Base-by-base conservation (phyloP, 208 protist species). In the Trypanosoma mega region DNA sequence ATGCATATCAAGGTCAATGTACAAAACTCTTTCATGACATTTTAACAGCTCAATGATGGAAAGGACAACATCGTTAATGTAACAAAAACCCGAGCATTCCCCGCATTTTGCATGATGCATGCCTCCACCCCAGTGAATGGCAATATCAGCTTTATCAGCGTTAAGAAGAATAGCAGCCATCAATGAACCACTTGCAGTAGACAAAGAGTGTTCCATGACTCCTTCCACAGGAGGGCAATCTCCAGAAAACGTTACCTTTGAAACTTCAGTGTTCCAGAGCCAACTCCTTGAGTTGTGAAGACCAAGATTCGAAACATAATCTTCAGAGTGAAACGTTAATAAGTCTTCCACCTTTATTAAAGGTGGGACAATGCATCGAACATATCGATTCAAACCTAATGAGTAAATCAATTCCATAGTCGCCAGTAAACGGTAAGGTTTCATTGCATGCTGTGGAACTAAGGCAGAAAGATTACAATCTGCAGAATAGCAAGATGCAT, bases 1-100 rank as follows among this genome's bases (percentile, higher is more conserved):
- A 83, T 99, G 99, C 77, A 99, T 97, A 77, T 99, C 99, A 60
- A 99, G 98, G 77, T 99, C 99, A 43, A 99, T 96, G 76, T 99
- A 99, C 23, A 99, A 74, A 24, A 99, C 98, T 52, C 98, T 87
- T 51, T 92, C 72, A 52, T 93, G 79, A 54, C 82, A 90, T 62
- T 99, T 99, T 37, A 99, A 82, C n/a, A 99, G 92, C 80, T 99
- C 98, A 23, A 99, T 65, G 63, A 99, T 99, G 8, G 79, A 97
- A 23, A 99, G 77, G 2, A 99, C 99, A 66, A 99, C 99, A 82
- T 99, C 99, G 72, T 99, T 99, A 7, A 99, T 88, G 74, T 99
- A 99, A 89, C 99, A 99, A 79, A 99, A 99, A 11, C 99, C 99
- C 37, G 85, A 94, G 47, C 97, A 97, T 82, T 99, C 96, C 46